These are phyloP conservation scores for carrot (Daucus carota) DNA, from an alignment of 129 eudicot genomes.

Conservation along the genomic window DNA sequence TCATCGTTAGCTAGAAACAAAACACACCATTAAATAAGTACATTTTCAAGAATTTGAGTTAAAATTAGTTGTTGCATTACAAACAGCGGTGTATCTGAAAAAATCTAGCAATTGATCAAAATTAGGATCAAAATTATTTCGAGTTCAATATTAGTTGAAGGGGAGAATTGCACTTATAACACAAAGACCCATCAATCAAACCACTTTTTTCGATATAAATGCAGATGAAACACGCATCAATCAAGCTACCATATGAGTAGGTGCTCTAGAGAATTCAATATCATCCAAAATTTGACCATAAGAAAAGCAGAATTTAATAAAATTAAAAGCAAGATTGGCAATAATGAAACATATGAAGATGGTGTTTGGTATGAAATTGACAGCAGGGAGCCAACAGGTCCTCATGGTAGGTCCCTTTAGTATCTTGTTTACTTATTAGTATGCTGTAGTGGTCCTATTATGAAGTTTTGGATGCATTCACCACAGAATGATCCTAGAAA, in stretches of 20 bases:
- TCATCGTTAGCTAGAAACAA: slow-evolving; percentile 10
- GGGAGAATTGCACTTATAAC: background rate
- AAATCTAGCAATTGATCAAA: background rate
- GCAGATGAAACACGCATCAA: background rate
- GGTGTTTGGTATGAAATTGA: slow-evolving; percentile 12
- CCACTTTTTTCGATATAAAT: background rate
- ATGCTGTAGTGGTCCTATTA: background rate
- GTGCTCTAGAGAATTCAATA: background rate
- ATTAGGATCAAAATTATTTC: background rate
- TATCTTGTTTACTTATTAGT: background rate
- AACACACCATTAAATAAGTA: background rate
- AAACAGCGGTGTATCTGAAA: background rate
- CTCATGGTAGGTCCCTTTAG: slow-evolving; percentile 11
- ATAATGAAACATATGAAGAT: background rate
- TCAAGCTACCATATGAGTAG: background rate
- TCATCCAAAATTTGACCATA: background rate
- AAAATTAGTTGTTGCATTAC: background rate
- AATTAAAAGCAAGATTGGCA: background rate
- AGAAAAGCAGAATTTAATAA: background rate
- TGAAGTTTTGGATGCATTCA: background rate
- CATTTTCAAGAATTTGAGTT: background rate
- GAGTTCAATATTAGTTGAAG: background rate
- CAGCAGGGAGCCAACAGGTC: background rate
- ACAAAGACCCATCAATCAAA: background rate
- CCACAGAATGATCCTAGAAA: background rate